These are phyloP conservation scores for Diutina pseudorugosa DNA, from an alignment of 1,139 yeast genomes.

Conservation along the genomic window DNA sequence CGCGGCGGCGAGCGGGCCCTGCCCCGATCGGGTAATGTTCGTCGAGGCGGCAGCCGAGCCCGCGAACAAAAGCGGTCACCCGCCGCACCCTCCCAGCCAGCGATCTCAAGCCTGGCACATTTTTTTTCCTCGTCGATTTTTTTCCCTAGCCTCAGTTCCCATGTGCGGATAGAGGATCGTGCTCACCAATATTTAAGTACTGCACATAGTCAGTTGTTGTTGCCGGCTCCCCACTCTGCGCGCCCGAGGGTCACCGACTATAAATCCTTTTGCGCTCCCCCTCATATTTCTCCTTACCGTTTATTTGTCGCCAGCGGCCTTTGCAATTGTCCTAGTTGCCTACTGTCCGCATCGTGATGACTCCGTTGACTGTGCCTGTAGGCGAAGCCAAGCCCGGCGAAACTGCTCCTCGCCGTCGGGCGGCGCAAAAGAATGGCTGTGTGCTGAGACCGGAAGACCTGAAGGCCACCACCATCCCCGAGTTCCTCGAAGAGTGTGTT, in stretches of 20 bases:
- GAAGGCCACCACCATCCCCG: conserved; percentile 57
- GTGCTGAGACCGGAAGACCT: conserved; percentile 46
- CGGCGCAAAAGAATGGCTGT: conserved; percentile 43
- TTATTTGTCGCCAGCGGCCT: too few species aligned
- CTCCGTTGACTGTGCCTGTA: conserved; percentile 43
- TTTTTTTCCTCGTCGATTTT: too few species aligned
- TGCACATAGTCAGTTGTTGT: background rate
- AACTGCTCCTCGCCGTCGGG: conserved; percentile 82
- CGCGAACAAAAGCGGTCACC: background rate
- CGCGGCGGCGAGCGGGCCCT: background rate
- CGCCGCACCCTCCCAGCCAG: too few species aligned
- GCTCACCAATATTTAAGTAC: too few species aligned
- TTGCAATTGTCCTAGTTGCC: too few species aligned
- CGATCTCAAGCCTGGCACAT: too few species aligned
- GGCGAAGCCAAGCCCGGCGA: conserved; percentile 79
- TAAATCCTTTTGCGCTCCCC: background rate
- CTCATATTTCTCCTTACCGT: too few species aligned
- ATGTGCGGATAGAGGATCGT: too few species aligned
- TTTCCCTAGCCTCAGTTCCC: too few species aligned
- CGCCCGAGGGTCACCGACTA: background rate
- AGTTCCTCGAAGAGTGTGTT: conserved; percentile 54
- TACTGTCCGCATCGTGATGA: background rate
- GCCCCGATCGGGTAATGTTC: background rate
- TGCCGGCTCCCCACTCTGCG: background rate
- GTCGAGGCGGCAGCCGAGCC: background rate